A percentile compares a stretch with the other conserved stretches of the same genome.
These are phyloP conservation scores for Phylloporus gajari DNA, from an alignment of 1,284 basidiomycete species.

Conservation along the genomic window DNA sequence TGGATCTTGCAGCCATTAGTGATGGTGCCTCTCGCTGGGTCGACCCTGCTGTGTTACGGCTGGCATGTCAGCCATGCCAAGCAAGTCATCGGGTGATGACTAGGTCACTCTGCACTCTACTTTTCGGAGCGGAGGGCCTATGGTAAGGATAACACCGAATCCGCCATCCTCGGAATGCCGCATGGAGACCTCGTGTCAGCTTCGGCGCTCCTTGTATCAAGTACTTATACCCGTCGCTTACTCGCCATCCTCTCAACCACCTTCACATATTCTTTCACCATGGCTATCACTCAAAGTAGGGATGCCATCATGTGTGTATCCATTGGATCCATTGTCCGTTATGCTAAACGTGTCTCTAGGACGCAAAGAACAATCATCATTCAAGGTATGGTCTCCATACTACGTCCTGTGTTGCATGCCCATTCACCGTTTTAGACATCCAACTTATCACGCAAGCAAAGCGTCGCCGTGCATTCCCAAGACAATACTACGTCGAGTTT, in stretches of 20 bases:
- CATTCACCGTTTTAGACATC: conserved; percentile 8
- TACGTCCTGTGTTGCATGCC: background rate
- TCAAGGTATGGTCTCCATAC: background rate
- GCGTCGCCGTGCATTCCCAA: background rate
- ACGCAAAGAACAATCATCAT: background rate
- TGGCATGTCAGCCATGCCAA: no score
- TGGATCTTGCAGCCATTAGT: no score
- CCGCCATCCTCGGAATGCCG: no score
- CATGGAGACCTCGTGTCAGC: no score
- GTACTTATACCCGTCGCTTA: background rate
- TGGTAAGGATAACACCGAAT: no score
- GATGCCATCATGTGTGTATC: background rate
- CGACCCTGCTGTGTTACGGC: no score
- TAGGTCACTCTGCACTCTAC: no score
- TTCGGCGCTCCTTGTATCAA: no score
- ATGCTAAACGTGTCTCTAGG: background rate
- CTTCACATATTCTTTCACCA: background rate
- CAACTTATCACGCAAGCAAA: background rate
- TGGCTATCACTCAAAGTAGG: background rate
- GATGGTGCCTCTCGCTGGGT: no score
- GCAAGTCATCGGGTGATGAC: no score
- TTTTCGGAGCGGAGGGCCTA: no score
- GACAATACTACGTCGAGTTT: conserved; percentile 7
- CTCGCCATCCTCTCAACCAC: no score
- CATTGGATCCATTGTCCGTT: background rate